Evolutionary conservation across 1,284 basidiomycete genomes (phyloP).

Genomic region (Ganoderma resinaceum): DNA sequence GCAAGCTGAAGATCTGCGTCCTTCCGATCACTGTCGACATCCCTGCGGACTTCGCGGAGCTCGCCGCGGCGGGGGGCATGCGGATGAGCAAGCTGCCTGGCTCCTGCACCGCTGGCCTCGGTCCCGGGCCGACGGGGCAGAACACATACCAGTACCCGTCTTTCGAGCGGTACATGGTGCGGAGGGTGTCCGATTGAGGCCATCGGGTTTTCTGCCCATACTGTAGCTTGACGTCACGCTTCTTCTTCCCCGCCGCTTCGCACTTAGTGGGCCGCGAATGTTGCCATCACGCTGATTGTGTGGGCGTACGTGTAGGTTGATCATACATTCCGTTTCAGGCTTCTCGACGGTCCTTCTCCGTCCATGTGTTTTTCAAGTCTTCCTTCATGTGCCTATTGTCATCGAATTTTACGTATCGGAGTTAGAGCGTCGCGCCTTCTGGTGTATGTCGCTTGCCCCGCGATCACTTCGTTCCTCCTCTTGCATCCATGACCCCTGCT

Average conservation of each 20-base stretch:
- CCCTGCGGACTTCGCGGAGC: slow-evolving; percentile 36
- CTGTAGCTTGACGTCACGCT: background rate
- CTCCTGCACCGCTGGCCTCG: background rate
- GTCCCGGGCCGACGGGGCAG: slow-evolving; percentile 45
- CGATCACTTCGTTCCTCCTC: background rate
- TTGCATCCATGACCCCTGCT: background rate
- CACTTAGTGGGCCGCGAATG: background rate
- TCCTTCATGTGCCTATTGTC: background rate
- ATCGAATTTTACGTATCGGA: background rate
- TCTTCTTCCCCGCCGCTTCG: background rate
- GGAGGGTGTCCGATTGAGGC: slow-evolving; percentile 39
- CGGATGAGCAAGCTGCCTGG: slow-evolving; percentile 37
- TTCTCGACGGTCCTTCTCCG: background rate
- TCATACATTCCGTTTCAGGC: background rate
- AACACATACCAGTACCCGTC: slow-evolving; percentile 61
- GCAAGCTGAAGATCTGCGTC: slow-evolving; percentile 57
- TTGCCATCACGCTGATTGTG: background rate
- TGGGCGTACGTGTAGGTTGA: background rate
- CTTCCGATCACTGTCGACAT: slow-evolving; percentile 52
- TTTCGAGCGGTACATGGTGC: slow-evolving; percentile 68
- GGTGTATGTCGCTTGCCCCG: background rate
- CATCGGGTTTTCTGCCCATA: too few relatives aligned
- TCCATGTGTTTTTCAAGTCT: background rate
- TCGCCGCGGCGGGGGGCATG: slow-evolving; percentile 32
- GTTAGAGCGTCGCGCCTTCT: background rate